Evolutionary conservation across 257 asterid species (phyloP).

Genomic region (Solanum neorickii): DNA sequence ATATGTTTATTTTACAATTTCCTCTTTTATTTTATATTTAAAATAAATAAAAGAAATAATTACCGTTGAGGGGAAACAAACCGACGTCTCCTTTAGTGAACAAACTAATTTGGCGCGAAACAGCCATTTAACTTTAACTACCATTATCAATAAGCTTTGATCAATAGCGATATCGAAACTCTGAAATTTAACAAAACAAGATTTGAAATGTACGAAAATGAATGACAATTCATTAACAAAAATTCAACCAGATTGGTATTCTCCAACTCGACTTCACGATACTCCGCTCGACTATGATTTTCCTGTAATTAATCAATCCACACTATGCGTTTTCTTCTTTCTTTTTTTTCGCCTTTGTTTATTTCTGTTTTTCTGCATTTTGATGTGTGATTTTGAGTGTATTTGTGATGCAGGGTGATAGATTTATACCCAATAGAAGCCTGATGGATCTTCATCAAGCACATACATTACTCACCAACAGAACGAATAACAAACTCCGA

Average conservation of each 20-base stretch:
- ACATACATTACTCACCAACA: conserved; percentile 14
- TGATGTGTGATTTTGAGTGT: neutral
- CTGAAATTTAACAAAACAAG: neutral
- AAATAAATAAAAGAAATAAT: neutral
- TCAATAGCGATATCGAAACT: neutral
- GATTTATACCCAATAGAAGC: conserved; percentile 83
- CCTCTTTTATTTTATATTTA: neutral
- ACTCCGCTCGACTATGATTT: conserved; percentile 52
- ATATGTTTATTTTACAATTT: neutral
- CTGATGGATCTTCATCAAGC: conserved; percentile 85
- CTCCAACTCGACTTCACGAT: conserved; percentile 71
- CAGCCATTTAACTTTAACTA: neutral
- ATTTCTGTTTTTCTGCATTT: neutral
- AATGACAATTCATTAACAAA: conserved; percentile 8
- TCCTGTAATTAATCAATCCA: conserved; percentile 31
- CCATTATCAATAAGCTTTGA: neutral
- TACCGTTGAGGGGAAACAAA: neutral
- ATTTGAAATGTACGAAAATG: conserved; percentile 15
- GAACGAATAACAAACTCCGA: neutral
- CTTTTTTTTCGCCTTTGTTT: neutral
- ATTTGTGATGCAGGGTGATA: conserved; percentile 46
- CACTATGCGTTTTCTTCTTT: neutral
- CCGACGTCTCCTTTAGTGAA: neutral
- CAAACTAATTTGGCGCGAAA: neutral
- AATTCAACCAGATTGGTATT: conserved; percentile 54